phyloP scores from a whole-genome alignment of 768 basidiomycete genomes.

The Pleurotus eryngii region DNA sequence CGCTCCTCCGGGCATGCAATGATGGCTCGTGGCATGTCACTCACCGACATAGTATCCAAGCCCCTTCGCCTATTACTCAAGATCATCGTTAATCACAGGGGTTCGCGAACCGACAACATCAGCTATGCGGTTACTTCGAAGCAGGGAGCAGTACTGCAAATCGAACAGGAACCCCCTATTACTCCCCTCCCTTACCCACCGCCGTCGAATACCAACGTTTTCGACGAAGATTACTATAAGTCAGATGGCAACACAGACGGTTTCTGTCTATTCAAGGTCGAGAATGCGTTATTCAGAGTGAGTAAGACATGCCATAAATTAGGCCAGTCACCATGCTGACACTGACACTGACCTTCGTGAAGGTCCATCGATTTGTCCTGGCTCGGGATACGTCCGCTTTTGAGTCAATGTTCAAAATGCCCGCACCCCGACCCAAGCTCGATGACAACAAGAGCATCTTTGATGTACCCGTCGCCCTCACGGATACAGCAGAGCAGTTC shows the following conservation, averaged over 20 bases:
- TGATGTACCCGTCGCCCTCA: constrained; percentile 31
- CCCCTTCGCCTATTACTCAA: neutral
- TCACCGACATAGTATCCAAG: neutral
- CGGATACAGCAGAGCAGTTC: constrained; percentile 42
- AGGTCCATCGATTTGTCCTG: constrained; percentile 45
- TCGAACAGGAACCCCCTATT: neutral
- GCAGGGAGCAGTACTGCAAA: neutral
- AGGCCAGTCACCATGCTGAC: neutral
- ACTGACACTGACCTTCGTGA: neutral
- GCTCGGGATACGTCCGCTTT: constrained; percentile 40
- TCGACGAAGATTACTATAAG: constrained; percentile 32
- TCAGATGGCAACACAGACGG: constrained; percentile 34
- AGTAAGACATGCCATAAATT: constrained; percentile 29
- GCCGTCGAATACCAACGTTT: neutral
- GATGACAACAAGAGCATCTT: constrained; percentile 25
- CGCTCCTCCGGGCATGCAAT: neutral
- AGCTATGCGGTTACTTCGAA: neutral
- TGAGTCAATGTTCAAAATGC: constrained; percentile 38
- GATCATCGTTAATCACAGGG: neutral
- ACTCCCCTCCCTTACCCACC: neutral
- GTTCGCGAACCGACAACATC: neutral
- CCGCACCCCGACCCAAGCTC: constrained; percentile 15
- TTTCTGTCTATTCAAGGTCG: constrained; percentile 59
- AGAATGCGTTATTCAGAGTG: constrained; percentile 66
- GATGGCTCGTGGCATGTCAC: neutral